Evolutionary conservation across 768 basidiomycete genomes (phyloP).

Genomic region (Leccinum truebloodii): DNA sequence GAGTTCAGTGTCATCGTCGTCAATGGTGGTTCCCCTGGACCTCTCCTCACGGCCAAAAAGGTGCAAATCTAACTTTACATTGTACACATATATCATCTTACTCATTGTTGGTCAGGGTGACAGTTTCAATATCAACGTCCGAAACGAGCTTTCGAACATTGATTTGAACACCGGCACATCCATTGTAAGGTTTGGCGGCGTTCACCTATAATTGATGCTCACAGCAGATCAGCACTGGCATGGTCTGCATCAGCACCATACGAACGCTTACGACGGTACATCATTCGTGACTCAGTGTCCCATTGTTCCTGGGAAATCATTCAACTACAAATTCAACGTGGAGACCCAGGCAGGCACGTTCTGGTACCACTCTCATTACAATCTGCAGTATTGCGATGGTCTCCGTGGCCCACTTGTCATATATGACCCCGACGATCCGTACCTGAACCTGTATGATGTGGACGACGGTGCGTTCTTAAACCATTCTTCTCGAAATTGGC

Average conservation of each 20-base stretch:
- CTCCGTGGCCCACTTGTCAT: slow-evolving; percentile 50
- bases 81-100: not conserved
- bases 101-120: slow-evolving; percentile 32
- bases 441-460: slow-evolving; percentile 37
- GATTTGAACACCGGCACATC: slow-evolving; percentile 43
- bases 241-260: slow-evolving; percentile 44
- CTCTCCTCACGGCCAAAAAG: slow-evolving; percentile 42
- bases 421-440: slow-evolving; percentile 41
- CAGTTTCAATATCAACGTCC: slow-evolving; percentile 43
- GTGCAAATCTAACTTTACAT: slow-evolving; percentile 10
- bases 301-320: slow-evolving; percentile 39
- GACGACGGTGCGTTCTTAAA: slow-evolving; percentile 31
- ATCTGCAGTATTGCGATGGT: slow-evolving; percentile 57
- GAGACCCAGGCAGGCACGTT: slow-evolving; percentile 38
- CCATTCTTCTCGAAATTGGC: not conserved
- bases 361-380: slow-evolving; percentile 51
- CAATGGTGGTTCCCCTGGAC: slow-evolving; percentile 42
- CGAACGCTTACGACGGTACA: slow-evolving; percentile 47
- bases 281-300: slow-evolving; percentile 51
- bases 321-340: slow-evolving; percentile 38
- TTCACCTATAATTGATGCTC: not conserved
- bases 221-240: slow-evolving; percentile 42
- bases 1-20: slow-evolving; percentile 39
- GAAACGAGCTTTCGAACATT: slow-evolving; percentile 38
- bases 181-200: slow-evolving; percentile 32